Base-by-base conservation (phyloP, 192 early-diverging fungal genomes). In the Mortierella antarctica region DNA sequence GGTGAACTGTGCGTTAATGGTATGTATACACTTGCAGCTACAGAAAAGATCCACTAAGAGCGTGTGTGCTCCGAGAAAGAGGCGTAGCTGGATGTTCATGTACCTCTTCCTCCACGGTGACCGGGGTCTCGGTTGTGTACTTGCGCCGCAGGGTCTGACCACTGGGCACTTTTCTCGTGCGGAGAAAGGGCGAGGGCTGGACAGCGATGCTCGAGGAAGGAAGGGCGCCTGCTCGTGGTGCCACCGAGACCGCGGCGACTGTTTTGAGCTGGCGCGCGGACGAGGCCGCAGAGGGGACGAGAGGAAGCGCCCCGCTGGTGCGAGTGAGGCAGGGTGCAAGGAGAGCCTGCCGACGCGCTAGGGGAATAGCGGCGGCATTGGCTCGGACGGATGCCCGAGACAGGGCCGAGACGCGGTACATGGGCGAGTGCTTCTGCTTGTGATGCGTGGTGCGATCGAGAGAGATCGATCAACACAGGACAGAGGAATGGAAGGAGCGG, bases 31-130 rank as follows among this genome's bases (percentile, higher is more conserved):
- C 8, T 13, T 57, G 18, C 18, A n/a, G 18, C n/a, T 41, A 20
- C 17, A 46, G 45, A 44, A 44, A 42, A 20, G 8, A 10, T 46
- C 10, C 6, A n/a, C 12, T 46, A 15, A 20, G 23, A 11, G 18
- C 18, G 17, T 40, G 57, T 58, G 9, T 42, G 57, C 14, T 31
- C 57, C 57, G 41, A 7, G 17, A 40, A 59, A 59, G 20, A 58
- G 40, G 23, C 40, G 7, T 11, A 39, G 57, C 6, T 39, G n/a
- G n/a, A 7, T 15, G 54, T 15, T n/a, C 31, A 44, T 45, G 14
- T 80, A 71, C 76, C 76, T 80, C 76, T 52, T 71, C 76, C 39
- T 70, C 69, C n/a, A 62, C 69, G 44, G 41, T 40, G 39, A 71
- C 62, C n/a, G 76, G n/a, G 18, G 76, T 59, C 57, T 80, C 57